Base-by-base conservation (phyloP, 2,329 filamentous ascomycete genomes). In the Botryotinia narcissicola region DNA sequence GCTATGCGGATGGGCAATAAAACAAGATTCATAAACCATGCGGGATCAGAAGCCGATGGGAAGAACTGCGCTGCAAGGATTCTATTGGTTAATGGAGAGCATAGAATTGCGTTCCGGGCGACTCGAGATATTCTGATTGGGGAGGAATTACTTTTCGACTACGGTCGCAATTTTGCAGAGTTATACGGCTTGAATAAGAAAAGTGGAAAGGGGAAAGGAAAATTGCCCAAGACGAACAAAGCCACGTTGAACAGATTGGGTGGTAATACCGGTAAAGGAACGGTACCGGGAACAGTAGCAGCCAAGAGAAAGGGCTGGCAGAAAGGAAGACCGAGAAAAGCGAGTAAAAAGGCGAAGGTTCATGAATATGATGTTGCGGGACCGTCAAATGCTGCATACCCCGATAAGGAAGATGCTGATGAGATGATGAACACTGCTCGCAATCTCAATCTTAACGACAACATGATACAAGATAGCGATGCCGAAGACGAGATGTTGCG, bases 1-100 rank as follows among this genome's bases (percentile, higher is more conserved):
- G 91, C 90, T 10, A 92, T 91, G 32, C 89, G 90, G 60, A 92
- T 92, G 76, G 93, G 93, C 68, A 96, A 95, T 80, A 90, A 95
- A 76, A 91, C 92, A 64, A 89, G 93, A 6, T 96, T 94, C 82
- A 93, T 96, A 81, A 96, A 97, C 81, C 92, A 95, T 78, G 90
- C 92, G 22, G 85, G 86, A 1, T 84, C 86, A 66, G 84, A 94
- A 77, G 89, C 90, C 25, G 84, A 86, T 3, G 85, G 87, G 48
- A 84, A 76, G 80, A 92, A 91, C 71, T 90, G 90, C 79, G 89
- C 90, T 76, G 88, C 92, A 2, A 87, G 88, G 73, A 91, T 93
- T 71, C 82, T 92, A 25, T 88, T 93, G 69, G 93, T 93, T 73
- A 93, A 93, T 78, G 91, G 91, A 37, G 90, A 93, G 75, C 91